Base-by-base conservation (phyloP, 768 basidiomycete genomes). In the Sutorius australiensis region DNA sequence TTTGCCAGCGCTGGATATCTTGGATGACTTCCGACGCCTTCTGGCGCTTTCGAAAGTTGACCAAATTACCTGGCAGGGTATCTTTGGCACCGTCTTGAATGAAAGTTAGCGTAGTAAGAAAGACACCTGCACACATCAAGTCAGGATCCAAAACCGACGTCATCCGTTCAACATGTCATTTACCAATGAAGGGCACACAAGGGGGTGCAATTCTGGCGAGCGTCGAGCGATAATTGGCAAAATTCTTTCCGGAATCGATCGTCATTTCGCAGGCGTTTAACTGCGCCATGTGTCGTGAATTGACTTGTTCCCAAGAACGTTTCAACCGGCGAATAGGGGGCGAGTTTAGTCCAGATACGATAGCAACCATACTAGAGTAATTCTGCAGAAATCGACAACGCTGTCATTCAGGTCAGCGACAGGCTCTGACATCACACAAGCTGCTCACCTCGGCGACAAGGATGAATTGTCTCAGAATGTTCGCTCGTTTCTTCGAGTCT, bases 41-140 rank as follows among this genome's bases (percentile, higher is more conserved):
- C 62, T 92, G 87, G 16, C 95, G 88, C 71, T 99, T 99, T 65
- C 86, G 83, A 75, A 98, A 98, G 74, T 98, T 98, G 72, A 98
- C 86, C 57, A 95, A 75, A 51, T 81, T 80, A 8, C 83, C 87
- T 16, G 80, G 79, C 10, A 97, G 75, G 60, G 78, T 83, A 73
- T 98, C 92, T 46, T 88, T 87, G 64, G 92, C 93, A 9, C 95
- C 97, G 61, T 98, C 97, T 71, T 97, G 92, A 67, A 97, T 95
- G 71, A 98, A 98, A n/a, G 94, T 95, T 56, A 98, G 76, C 7
- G 89, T 92, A 6, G 95, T 95, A 27, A 99, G 81, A 75, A 95
- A 98, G 50, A 98, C 89, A 63, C 97, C 95, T 97, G 54, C 10
- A 32, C 14, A 19, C 16, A 12, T 38, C 37, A 42, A 42, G 40